Evolutionary conservation across 2,329 filamentous ascomycete species (phyloP), one percentile per base, ranked within the genome.

Genomic region (Davidsoniella eucalypti): DNA sequence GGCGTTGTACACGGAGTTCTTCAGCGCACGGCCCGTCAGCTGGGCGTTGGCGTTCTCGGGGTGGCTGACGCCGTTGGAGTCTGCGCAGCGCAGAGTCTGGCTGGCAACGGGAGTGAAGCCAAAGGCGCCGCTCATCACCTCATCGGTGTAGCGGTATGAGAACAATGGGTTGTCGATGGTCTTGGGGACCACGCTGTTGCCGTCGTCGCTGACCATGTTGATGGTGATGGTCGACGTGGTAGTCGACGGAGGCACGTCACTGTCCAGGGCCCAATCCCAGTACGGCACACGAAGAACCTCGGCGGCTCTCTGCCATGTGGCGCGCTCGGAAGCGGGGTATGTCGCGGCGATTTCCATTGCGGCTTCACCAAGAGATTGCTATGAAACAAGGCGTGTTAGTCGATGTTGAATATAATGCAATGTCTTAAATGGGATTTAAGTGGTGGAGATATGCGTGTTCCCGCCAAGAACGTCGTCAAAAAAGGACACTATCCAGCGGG

Each of bases 211-310:
- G 3, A 71, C 67, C 16, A 69, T 61, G n/a, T 64, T 65, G 52
- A 73, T 60, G 4, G 51, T 63, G 45, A 68, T 58, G 9, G 59
- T 65, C 39, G 59, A 55, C 23, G 59, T 57, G 2, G 59, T 59
- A 2, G 61, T 66, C n/a, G 65, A 64, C 0, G 57, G 55, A 3
- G 74, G 73, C 2, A 77, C 63, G n/a, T 55, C 53, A 3, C 64
- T 55, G 33, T 68, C 58, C 2, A 55, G 52, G 2, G 65, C 71
- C 73, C 72, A 77, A 60, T 76, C 73, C 73, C 73, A 76, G 60
- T 64, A 75, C 2, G 73, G 71, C 10, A 67, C 59, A 29, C 72
- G 67, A 23, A 76, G 64, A 0, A 56, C 60, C 39, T 69, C 61
- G 2, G 71, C 72, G 2, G 72, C 71, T 2, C 63, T 56, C 18